phyloP scores from a whole-genome alignment of 192 early-diverging fungal genomes.

The Coemansia asiatica region DNA sequence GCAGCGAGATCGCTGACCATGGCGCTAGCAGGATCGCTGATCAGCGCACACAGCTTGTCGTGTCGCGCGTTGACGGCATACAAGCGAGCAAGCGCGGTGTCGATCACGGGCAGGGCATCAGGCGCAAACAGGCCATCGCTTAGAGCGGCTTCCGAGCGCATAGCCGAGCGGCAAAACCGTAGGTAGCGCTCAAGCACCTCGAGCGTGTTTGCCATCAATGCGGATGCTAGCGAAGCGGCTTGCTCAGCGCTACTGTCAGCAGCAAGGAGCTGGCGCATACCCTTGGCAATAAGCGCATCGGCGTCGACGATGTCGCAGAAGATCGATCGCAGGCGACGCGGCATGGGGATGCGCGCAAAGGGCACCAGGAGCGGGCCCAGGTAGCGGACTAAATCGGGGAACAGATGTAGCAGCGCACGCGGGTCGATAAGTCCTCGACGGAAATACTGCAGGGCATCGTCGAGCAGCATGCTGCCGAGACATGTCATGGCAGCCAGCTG shows the following conservation, averaged over 20 bases:
- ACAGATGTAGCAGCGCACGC: slow-evolving; percentile 41
- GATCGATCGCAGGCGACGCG: slow-evolving; percentile 18
- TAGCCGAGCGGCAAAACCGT: slow-evolving; percentile 19
- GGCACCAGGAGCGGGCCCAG: slow-evolving; percentile 37
- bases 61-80: slow-evolving; percentile 26
- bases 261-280: slow-evolving; percentile 17
- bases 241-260: slow-evolving; percentile 17
- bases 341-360: slow-evolving; percentile 39
- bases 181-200: slow-evolving; percentile 49
- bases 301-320: slow-evolving; percentile 33
- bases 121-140: slow-evolving; percentile 19
- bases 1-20: slow-evolving; percentile 29
- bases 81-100: slow-evolving; percentile 39
- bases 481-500: slow-evolving; percentile 40
- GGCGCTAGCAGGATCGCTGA: slow-evolving; percentile 5
- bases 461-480: slow-evolving; percentile 30
- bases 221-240: slow-evolving; percentile 1
- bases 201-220: slow-evolving; percentile 21
- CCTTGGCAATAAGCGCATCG: slow-evolving; percentile 7
- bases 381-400: slow-evolving; percentile 26
- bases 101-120: slow-evolving; percentile 33
- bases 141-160: neutral
- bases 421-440: slow-evolving; percentile 39
- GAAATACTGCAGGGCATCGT: slow-evolving; percentile 45
- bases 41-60: slow-evolving; percentile 18